Conservation (phyloP, 2,329 filamentous ascomycete genomes). For the Talaromyces sp. region DNA sequence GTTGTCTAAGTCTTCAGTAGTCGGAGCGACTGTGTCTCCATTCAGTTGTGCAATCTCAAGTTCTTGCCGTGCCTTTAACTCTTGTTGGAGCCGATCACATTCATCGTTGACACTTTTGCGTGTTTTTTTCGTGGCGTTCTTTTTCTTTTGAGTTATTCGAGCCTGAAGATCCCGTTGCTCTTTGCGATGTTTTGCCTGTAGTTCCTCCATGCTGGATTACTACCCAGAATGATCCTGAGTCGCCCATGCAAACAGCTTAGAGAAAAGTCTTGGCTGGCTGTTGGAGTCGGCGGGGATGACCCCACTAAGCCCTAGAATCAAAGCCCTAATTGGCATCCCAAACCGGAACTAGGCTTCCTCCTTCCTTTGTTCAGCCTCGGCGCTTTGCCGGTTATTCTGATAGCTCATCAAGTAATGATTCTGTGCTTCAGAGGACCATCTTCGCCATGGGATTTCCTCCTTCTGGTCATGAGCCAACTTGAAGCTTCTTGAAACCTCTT, state of each 20-base stretch:
- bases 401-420: not conserved
- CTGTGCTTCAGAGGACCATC: not conserved
- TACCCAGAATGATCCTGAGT: not conserved
- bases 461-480: not conserved
- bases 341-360: slow-evolving; percentile 19
- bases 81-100: slow-evolving; percentile 54
- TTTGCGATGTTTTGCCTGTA: slow-evolving; percentile 76
- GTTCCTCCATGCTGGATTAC: slow-evolving; percentile 57
- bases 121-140: slow-evolving; percentile 81
- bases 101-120: slow-evolving; percentile 65
- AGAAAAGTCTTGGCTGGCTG: slow-evolving; percentile 1
- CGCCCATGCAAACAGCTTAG: not conserved
- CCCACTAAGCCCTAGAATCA: slow-evolving; percentile 28
- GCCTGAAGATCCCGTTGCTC: slow-evolving; percentile 83
- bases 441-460: not conserved
- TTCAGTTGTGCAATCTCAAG: slow-evolving; percentile 46
- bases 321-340: slow-evolving; percentile 24
- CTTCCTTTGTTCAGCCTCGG: not conserved
- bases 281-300: slow-evolving; percentile 15
- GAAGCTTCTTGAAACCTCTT: not conserved
- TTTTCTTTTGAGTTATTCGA: slow-evolving; percentile 90
- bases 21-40: slow-evolving; percentile 25
- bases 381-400: slow-evolving; percentile 3
- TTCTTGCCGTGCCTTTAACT: slow-evolving; percentile 52
- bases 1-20: slow-evolving; percentile 27